A percentile compares a stretch with the other conserved stretches of the same genome.
Evolutionary conservation across 2,329 filamentous ascomycete species (phyloP).

Genomic region (Pseudocercospora crystallina): DNA sequence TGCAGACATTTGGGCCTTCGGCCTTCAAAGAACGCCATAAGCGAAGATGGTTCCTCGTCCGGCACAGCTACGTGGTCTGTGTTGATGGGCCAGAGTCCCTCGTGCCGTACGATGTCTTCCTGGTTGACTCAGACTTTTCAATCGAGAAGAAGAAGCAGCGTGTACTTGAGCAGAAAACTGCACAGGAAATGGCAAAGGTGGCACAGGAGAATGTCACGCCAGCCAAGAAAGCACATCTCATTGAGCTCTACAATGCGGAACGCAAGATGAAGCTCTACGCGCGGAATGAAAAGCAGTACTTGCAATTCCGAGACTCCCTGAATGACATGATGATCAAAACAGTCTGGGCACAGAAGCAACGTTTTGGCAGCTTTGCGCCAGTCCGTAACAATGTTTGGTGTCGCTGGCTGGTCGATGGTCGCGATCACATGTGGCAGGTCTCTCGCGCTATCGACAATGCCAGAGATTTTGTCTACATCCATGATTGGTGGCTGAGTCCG

Average conservation of each 20-base stretch:
- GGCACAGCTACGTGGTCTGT: conserved; percentile 95
- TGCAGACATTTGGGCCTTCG: conserved; percentile 50
- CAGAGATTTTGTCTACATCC: conserved; percentile 96
- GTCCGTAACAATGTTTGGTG: conserved; percentile 83
- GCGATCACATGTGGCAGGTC: conserved; percentile 99
- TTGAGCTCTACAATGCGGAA: conserved; percentile 88
- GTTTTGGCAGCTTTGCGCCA: conserved; percentile 92
- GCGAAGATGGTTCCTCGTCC: conserved; percentile 96
- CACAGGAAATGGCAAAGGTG: conserved; percentile 63
- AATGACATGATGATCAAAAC: conserved; percentile 80
- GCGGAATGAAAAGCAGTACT: conserved; percentile 82
- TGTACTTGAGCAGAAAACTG: conserved; percentile 53
- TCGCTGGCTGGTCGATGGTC: conserved; percentile 93
- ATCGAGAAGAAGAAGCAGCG: conserved; percentile 68
- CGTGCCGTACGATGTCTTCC: conserved; percentile 97
- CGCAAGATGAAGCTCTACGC: conserved; percentile 88
- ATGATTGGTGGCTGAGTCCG: conserved; percentile 98
- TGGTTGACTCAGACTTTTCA: conserved; percentile 87
- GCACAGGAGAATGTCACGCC: conserved; percentile 58
- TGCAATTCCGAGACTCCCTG: conserved; percentile 93
- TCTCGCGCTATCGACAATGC: conserved; percentile 96
- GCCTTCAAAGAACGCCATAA: conserved; percentile 80
- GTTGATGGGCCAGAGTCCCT: conserved; percentile 98
- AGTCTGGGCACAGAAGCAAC: conserved; percentile 76
- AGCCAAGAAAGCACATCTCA: conserved; percentile 72